Evolutionary conservation across 352 stramenopile species (phyloP).

Genomic region (Hyaloperonospora arabidopsidis): DNA sequence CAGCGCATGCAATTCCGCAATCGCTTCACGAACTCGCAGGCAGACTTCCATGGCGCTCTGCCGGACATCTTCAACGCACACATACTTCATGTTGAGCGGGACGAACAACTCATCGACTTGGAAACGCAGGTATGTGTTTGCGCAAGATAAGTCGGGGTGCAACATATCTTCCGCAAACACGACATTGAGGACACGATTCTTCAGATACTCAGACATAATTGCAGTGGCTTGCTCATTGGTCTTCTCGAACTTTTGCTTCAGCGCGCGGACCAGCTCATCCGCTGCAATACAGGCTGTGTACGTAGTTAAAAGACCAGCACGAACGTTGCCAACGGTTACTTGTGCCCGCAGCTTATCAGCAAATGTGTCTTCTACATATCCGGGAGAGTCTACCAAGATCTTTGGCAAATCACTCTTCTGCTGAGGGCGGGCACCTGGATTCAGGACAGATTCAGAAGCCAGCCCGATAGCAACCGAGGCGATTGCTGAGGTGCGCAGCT

Average conservation of each 20-base stretch:
- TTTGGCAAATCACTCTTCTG: conserved; percentile 34
- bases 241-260: conserved; percentile 61
- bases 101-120: conserved; percentile 81
- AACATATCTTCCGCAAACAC: conserved; percentile 44
- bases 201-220: conserved; percentile 39
- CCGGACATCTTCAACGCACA: conserved; percentile 36
- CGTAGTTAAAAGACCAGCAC: conserved; percentile 66
- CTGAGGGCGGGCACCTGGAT: conserved; percentile 24
- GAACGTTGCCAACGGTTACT: conserved; percentile 49
- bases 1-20: conserved; percentile 58
- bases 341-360: conserved; percentile 54
- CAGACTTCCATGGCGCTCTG: conserved; percentile 66
- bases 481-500: conserved; percentile 51
- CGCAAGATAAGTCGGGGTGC: conserved; percentile 38
- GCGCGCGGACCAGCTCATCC: conserved; percentile 36
- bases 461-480: conserved; percentile 45
- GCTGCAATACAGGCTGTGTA: conserved; percentile 53
- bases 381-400: conserved; percentile 27
- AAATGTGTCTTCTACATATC: conserved; percentile 51
- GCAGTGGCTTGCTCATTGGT: conserved; percentile 32
- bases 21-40: conserved; percentile 50
- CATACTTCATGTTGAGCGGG: conserved; percentile 76
- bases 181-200: conserved; percentile 41
- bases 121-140: conserved; percentile 67
- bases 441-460: conserved; percentile 32